These are phyloP conservation scores for Eimeria acervulina DNA, from an alignment of 169 alveolate genomes.

Conservation along the genomic window DNA sequence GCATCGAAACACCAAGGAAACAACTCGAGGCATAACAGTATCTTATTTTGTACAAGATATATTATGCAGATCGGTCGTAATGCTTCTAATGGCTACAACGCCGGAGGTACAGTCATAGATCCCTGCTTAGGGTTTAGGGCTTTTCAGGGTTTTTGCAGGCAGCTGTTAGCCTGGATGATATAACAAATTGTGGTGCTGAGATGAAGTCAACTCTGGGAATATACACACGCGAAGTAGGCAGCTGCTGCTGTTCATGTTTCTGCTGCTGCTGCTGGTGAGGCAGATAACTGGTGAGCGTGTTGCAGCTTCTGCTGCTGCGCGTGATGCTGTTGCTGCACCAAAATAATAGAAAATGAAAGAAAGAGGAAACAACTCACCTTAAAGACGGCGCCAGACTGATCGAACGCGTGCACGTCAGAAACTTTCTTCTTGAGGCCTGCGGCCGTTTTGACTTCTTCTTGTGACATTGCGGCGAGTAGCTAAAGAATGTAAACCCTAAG, in stretches of 20 bases:
- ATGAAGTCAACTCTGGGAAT: background rate
- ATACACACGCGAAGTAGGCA: background rate
- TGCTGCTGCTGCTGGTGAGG: background rate
- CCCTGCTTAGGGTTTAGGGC: no score
- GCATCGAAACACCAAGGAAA: no score
- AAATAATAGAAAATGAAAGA: background rate
- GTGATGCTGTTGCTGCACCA: background rate
- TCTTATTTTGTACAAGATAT: no score
- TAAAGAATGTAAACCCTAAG: background rate
- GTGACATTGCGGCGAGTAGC: constrained; percentile 63
- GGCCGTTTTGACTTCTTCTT: constrained; percentile 84
- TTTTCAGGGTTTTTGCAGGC: no score
- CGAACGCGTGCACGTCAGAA: constrained; percentile 84
- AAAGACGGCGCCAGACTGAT: constrained; percentile 82
- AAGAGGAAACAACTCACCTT: constrained; percentile 27
- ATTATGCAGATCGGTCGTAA: no score
- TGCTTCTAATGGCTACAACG: no score
- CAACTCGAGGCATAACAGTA: no score
- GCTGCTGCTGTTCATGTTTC: constrained; percentile 9
- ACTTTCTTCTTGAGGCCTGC: constrained; percentile 77
- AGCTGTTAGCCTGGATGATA: no score
- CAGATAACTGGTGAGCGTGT: background rate
- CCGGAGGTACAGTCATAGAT: no score
- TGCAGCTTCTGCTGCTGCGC: background rate
- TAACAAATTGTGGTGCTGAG: background rate